phyloP scores from a whole-genome alignment of 2,329 filamentous ascomycete genomes.

The Hawksworthiomyces lignivorus region DNA sequence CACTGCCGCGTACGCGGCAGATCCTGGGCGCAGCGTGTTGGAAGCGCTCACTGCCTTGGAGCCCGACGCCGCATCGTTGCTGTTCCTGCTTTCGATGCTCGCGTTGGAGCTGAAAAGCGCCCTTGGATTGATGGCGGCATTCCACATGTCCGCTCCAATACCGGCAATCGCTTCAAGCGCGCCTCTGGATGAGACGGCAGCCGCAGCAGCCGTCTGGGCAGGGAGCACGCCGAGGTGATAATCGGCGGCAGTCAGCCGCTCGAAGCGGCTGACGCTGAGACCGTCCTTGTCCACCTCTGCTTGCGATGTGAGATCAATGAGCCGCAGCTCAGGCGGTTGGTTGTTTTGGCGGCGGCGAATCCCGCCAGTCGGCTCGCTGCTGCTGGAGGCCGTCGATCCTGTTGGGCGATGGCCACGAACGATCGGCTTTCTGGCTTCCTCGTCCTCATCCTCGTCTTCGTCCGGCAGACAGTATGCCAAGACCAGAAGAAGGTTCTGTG shows the following conservation, averaged over 20 bases:
- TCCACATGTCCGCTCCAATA: slow-evolving; percentile 73
- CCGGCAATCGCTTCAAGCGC: slow-evolving; percentile 70
- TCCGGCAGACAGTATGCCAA: slow-evolving; percentile 82
- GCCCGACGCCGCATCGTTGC: slow-evolving; percentile 51
- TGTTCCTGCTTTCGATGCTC: slow-evolving; percentile 59
- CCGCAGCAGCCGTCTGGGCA: slow-evolving; percentile 58
- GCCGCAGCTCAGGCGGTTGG: slow-evolving; percentile 75
- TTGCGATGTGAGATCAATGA: slow-evolving; percentile 84
- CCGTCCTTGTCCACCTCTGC: slow-evolving; percentile 82
- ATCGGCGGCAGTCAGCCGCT: slow-evolving; percentile 77
- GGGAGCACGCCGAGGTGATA: slow-evolving; percentile 85
- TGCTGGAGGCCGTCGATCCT: slow-evolving; percentile 38
- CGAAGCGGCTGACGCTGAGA: slow-evolving; percentile 77
- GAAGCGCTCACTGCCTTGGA: slow-evolving; percentile 34
- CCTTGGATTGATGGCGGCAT: slow-evolving; percentile 80
- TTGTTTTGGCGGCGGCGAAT: slow-evolving; percentile 68
- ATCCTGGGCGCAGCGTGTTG: slow-evolving; percentile 24
- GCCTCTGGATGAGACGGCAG: slow-evolving; percentile 58
- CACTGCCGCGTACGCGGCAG: background rate
- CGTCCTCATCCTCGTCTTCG: slow-evolving; percentile 51
- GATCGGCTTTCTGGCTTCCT: slow-evolving; percentile 18
- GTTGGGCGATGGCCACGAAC: slow-evolving; percentile 32
- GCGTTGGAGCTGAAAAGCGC: slow-evolving; percentile 80
- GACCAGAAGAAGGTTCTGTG: slow-evolving; percentile 79
- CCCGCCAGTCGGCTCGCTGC: slow-evolving; percentile 56